Evolutionary conservation across 1,139 yeast species (phyloP).

Genomic region (Trichomonascaceae sp.): DNA sequence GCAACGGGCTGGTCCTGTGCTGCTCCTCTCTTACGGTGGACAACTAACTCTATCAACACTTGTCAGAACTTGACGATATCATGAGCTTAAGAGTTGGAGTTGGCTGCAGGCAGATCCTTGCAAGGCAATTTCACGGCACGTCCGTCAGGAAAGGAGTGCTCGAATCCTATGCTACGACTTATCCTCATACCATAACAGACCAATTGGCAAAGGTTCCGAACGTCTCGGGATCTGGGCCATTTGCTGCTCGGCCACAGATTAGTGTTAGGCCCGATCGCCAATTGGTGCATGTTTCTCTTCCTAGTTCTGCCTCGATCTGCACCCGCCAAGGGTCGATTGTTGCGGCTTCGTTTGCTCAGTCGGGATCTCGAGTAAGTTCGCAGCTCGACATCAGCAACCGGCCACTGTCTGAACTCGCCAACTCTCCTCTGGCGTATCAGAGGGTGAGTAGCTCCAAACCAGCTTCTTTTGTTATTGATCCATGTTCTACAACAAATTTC

Average conservation of each 20-base stretch:
- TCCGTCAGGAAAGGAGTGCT: no score
- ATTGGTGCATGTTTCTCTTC: constrained; percentile 34
- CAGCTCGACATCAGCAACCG: constrained; percentile 13
- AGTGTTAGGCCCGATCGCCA: constrained; percentile 18
- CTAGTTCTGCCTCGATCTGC: constrained; percentile 35
- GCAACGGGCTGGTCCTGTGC: no score
- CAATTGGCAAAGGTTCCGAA: no score
- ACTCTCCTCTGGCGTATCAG: constrained; percentile 16
- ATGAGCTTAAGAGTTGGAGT: no score
- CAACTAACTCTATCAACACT: no score
- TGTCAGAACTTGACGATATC: no score
- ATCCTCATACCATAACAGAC: no score
- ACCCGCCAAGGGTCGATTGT: constrained; percentile 33
- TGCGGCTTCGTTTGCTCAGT: no score
- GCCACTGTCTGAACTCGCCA: constrained; percentile 10
- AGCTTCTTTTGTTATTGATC: constrained; percentile 13
- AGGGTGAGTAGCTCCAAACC: constrained; percentile 16
- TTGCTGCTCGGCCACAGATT: neutral
- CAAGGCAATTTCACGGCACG: no score
- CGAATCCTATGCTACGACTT: no score
- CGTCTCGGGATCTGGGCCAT: neutral
- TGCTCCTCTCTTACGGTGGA: no score
- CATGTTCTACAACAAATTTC: constrained; percentile 8
- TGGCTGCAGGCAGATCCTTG: no score
- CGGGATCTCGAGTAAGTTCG: constrained; percentile 25